phyloP scores from a whole-genome alignment of 1,284 basidiomycete genomes.

The Sanghuangporus weigelae region DNA sequence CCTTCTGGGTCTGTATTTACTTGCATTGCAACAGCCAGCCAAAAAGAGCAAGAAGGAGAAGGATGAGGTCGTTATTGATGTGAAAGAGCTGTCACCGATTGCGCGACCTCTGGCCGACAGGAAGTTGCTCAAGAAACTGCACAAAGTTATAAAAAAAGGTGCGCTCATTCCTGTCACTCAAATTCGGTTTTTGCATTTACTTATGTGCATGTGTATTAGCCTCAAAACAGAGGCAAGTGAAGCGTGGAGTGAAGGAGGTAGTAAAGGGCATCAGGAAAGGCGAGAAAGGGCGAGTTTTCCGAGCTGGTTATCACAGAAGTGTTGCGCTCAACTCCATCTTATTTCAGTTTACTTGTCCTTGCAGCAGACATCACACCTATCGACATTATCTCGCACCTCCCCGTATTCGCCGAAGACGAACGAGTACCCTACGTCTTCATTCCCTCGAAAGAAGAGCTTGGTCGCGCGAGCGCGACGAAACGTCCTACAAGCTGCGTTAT shows the following conservation, averaged over 20 bases:
- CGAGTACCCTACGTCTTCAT: slow-evolving; percentile 91
- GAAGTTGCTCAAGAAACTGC: slow-evolving; percentile 88
- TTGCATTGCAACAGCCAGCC: slow-evolving; percentile 33
- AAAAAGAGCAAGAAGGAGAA: slow-evolving; percentile 53
- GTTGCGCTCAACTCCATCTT: neutral
- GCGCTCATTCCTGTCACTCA: slow-evolving; percentile 18
- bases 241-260: slow-evolving; percentile 94
- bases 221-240: slow-evolving; percentile 88
- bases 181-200: slow-evolving; percentile 9
- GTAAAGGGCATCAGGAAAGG: slow-evolving; percentile 95
- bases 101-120: slow-evolving; percentile 87
- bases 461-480: slow-evolving; percentile 94
- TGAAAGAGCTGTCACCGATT: slow-evolving; percentile 84
- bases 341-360: slow-evolving; percentile 75
- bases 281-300: slow-evolving; percentile 75
- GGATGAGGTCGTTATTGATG: slow-evolving; percentile 62
- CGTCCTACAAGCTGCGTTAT: slow-evolving; percentile 98
- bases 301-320: slow-evolving; percentile 4
- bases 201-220: slow-evolving; percentile 39
- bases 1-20: neutral
- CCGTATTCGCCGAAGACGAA: slow-evolving; percentile 92
- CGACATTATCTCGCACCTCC: slow-evolving; percentile 97
- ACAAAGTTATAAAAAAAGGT: slow-evolving; percentile 93
- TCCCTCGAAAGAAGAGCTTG: slow-evolving; percentile 89
- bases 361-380: slow-evolving; percentile 98